Evolutionary conservation across 2,329 filamentous ascomycete genomes (phyloP), one percentile per base, ranked within the genome.

Genomic region (Penicillium janthinellum): DNA sequence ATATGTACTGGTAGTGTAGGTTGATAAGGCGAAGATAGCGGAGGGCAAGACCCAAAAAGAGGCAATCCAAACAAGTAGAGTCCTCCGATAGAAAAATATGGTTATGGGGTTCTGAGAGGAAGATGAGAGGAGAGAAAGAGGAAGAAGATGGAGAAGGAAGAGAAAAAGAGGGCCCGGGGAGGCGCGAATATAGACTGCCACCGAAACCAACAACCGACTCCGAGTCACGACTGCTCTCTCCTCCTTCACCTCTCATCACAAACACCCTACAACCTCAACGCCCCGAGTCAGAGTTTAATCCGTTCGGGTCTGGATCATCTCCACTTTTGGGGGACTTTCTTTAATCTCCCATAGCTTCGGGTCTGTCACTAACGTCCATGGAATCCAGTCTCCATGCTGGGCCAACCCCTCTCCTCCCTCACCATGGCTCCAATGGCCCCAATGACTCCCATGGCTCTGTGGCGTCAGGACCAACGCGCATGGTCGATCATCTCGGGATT

Each of bases 401-500:
- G 22, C 25, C 15, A 48, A 8, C 25, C 48, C 48, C 31, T 7
- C 34, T n/a, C 31, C 34, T 34, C 11, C 47, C 12, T 25, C 28
- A 31, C 28, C 28, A 31, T 31, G 28, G 28, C 7, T 31, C 28
- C 28, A 31, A 31, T 31, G 6, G 28, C 17, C 12, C 11, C 12
- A 38, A n/a, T 38, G 8, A 10, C 37, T 35, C 10, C 38, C 39
- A 53, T 53, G 37, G 14, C 25, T 55, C 44, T 53, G 57, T 54
- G 52, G 52, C 52, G 52, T 54, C 20, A 44, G 47, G 31, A 49
- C 48, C 56, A 56, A 55, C 56, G 55, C 51, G 49, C 57, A 59
- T 52, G 59, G 64, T 62, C 59, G 65, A 67, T 67, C 65, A 61
- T 64, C 60, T 57, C 58, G 55, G 58, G 59, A 61, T 62, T 59